Evolutionary conservation across 805 yeast genomes (phyloP).

Genomic region (Saturnispora kantuleensis): DNA sequence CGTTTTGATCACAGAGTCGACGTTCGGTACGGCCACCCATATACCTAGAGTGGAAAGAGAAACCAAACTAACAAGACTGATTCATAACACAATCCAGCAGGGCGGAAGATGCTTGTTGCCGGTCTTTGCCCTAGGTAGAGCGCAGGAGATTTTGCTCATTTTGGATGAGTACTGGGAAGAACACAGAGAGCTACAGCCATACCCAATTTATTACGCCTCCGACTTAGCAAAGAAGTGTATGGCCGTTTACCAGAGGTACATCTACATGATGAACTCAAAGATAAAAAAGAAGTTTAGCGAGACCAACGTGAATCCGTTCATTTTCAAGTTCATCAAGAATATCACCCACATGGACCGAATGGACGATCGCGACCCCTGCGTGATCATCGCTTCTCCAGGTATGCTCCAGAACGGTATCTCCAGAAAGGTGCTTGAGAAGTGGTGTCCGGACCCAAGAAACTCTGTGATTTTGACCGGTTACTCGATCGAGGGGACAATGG

Average conservation of each 20-base stretch:
- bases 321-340: slow-evolving; percentile 75
- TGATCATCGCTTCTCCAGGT: slow-evolving; percentile 95
- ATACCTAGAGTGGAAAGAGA: slow-evolving; percentile 86
- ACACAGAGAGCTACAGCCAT: slow-evolving; percentile 70
- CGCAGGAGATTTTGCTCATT: slow-evolving; percentile 84
- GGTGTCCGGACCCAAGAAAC: slow-evolving; percentile 96
- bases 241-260: slow-evolving; percentile 94
- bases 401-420: slow-evolving; percentile 97
- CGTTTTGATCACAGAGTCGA: slow-evolving; percentile 84
- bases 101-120: slow-evolving; percentile 93
- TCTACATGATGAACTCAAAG: slow-evolving; percentile 94
- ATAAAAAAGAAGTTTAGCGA: slow-evolving; percentile 69
- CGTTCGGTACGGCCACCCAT: slow-evolving; percentile 96
- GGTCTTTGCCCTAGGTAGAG: slow-evolving; percentile 93
- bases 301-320: slow-evolving; percentile 80
- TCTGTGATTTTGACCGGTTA: slow-evolving; percentile 88
- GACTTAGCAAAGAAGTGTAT: slow-evolving; percentile 90
- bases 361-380: slow-evolving; percentile 93
- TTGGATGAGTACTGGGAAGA: slow-evolving; percentile 91
- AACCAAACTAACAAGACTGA: slow-evolving; percentile 63
- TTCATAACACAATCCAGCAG: slow-evolving; percentile 71
- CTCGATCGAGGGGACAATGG: slow-evolving; percentile 98
- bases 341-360: slow-evolving; percentile 71
- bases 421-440: slow-evolving; percentile 78
- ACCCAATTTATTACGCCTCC: slow-evolving; percentile 86